Conservation (phyloP, 257 asterid genomes). For the Fraxinus excelsior region DNA sequence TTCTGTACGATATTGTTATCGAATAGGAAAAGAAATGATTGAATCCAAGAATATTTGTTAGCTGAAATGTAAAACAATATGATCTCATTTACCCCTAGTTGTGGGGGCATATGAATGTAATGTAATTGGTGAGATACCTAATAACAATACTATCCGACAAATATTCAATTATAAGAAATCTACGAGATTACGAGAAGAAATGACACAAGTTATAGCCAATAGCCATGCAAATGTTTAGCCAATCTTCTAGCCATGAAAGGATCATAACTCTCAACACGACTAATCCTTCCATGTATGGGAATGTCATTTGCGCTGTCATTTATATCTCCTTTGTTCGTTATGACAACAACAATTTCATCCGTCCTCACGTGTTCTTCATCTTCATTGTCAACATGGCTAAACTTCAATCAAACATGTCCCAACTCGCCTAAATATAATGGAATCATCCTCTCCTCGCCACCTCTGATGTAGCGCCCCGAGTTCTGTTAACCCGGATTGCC, state of each 20-base stretch:
- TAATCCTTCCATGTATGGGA: conserved; percentile 51
- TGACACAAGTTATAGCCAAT: conserved; percentile 42
- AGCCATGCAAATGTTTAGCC: conserved; percentile 93
- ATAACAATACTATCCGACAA: neutral
- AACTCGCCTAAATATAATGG: conserved; percentile 51
- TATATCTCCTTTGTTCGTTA: conserved; percentile 45
- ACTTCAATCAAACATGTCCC: conserved; percentile 52
- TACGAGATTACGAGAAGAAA: neutral
- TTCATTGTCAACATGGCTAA: conserved; percentile 66
- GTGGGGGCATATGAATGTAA: neutral
- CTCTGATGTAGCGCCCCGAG: too few relatives aligned
- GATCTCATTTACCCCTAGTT: too few relatives aligned
- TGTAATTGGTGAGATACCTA: neutral
- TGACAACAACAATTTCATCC: conserved; percentile 54
- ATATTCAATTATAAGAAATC: neutral
- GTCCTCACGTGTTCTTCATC: conserved; percentile 48
- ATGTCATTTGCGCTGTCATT: conserved; percentile 34
- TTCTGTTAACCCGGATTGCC: too few relatives aligned
- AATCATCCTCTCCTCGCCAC: conserved; percentile 80
- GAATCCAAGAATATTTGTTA: too few relatives aligned
- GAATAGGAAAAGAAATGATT: neutral
- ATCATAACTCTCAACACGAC: conserved; percentile 72
- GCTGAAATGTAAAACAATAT: neutral
- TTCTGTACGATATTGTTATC: neutral
- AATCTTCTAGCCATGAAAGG: conserved; percentile 96